Conservation (phyloP, 768 basidiomycete genomes). For the Russula sp. region DNA sequence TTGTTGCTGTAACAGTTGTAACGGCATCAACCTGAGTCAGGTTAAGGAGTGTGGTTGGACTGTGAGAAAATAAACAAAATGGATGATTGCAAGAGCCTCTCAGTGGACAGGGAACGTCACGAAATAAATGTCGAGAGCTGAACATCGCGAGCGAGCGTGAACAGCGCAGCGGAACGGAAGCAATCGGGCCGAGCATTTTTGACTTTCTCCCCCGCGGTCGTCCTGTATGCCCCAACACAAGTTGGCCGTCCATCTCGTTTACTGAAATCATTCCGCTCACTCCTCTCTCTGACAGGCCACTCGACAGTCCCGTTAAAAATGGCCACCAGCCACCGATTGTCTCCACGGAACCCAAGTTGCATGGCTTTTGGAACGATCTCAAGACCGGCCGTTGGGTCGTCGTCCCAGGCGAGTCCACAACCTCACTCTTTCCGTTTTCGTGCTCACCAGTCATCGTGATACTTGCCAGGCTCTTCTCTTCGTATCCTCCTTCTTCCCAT, state of each 20-base stretch:
- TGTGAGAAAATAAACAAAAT: conserved; percentile 64
- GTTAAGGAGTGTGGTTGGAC: conserved; percentile 31
- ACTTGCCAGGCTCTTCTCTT: conserved; percentile 48
- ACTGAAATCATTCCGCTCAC: background rate
- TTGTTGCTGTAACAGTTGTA: conserved; percentile 25
- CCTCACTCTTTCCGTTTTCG: background rate
- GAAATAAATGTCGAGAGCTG: conserved; percentile 51
- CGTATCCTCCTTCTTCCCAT: conserved; percentile 57
- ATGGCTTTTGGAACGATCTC: conserved; percentile 46
- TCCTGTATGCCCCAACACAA: conserved; percentile 48
- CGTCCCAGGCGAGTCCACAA: conserved; percentile 49
- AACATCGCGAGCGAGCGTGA: conserved; percentile 43
- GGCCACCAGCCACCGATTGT: background rate
- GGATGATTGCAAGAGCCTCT: conserved; percentile 38
- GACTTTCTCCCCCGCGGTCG: conserved; percentile 41
- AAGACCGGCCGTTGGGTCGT: conserved; percentile 60
- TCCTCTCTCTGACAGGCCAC: conserved; percentile 2
- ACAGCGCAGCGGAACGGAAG: background rate
- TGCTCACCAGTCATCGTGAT: background rate
- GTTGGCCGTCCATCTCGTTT: conserved; percentile 31
- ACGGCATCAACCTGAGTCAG: conserved; percentile 33
- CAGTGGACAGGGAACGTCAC: conserved; percentile 53
- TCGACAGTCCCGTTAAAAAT: background rate
- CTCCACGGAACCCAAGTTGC: conserved; percentile 21
- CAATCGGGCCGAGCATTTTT: background rate